Percentiles rank a stretch among this genome's conserved stretches.
phyloP scores from a whole-genome alignment of 176 grass and related monocot genomes.

The Juncus effusus region DNA sequence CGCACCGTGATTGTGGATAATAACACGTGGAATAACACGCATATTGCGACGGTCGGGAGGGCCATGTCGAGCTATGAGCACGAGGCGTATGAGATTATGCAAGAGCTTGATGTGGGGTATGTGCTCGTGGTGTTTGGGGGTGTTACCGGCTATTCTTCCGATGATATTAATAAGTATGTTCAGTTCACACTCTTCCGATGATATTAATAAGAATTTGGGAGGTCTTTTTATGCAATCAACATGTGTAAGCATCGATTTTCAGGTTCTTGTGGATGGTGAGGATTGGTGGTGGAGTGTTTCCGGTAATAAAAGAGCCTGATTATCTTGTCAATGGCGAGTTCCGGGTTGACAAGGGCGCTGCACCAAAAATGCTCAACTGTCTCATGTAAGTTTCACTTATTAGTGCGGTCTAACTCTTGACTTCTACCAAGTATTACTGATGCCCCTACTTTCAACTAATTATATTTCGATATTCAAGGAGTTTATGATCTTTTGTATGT shows the following conservation, averaged over 20 bases:
- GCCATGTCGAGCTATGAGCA: slow-evolving; percentile 97
- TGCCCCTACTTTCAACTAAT: neutral
- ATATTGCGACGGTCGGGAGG: slow-evolving; percentile 96
- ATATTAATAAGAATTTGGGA: slow-evolving; percentile 79
- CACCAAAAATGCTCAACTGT: slow-evolving; percentile 98
- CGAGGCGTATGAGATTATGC: slow-evolving; percentile 99
- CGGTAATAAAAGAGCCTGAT: slow-evolving; percentile 98
- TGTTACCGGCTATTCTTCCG: slow-evolving; percentile 93
- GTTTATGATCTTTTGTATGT: slow-evolving; percentile 7
- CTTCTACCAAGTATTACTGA: slow-evolving; percentile 6
- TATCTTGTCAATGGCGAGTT: slow-evolving; percentile 99
- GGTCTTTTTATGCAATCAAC: slow-evolving; percentile 55
- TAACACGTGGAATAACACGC: slow-evolving; percentile 99
- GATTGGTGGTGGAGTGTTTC: slow-evolving; percentile 97
- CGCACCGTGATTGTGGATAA: slow-evolving; percentile 99
- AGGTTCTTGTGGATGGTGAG: slow-evolving; percentile 99
- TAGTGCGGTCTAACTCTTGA: neutral
- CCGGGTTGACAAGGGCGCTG: slow-evolving; percentile 94
- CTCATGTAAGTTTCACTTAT: slow-evolving; percentile 63
- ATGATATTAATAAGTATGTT: slow-evolving; percentile 96
- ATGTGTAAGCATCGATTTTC: slow-evolving; percentile 91
- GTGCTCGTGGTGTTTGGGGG: slow-evolving; percentile 99
- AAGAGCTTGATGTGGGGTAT: slow-evolving; percentile 90
- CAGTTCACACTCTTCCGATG: slow-evolving; percentile 77
- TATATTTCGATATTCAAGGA: slow-evolving; percentile 1